phyloP scores from a whole-genome alignment of 768 basidiomycete genomes.

The Fibroporia radiculosa region DNA sequence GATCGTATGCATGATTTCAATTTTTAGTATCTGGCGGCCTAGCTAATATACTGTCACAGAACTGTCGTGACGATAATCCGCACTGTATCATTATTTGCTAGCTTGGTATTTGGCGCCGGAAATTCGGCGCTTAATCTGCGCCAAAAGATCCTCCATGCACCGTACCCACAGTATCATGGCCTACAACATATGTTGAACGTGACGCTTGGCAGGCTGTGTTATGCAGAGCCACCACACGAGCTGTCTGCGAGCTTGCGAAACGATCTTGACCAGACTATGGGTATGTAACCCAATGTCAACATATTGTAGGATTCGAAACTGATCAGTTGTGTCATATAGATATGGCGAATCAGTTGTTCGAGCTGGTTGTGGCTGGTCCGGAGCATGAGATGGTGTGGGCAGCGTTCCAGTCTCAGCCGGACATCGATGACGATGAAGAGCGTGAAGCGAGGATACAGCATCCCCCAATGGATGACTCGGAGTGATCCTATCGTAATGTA shows the following conservation, averaged over 20 bases:
- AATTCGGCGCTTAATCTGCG: conserved; percentile 42
- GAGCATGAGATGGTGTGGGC: conserved; percentile 25
- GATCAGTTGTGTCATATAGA: conserved; percentile 11
- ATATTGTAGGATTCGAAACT: background rate
- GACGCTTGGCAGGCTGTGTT: conserved; percentile 70
- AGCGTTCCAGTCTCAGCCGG: conserved; percentile 16
- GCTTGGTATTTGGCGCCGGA: conserved; percentile 46
- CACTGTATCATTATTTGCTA: conserved; percentile 51
- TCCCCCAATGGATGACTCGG: too few species aligned
- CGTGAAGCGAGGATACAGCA: conserved; percentile 9
- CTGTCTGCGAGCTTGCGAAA: background rate
- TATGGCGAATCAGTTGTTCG: conserved; percentile 21
- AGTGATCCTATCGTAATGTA: too few species aligned
- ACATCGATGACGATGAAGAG: conserved; percentile 13
- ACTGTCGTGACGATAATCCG: conserved; percentile 43
- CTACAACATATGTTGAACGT: conserved; percentile 66
- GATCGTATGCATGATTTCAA: conserved; percentile 27
- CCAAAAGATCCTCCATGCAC: conserved; percentile 48
- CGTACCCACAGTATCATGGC: conserved; percentile 49
- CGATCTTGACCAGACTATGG: conserved; percentile 19
- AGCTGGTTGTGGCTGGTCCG: conserved; percentile 24
- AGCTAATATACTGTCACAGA: conserved; percentile 27
- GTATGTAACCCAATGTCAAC: conserved; percentile 6
- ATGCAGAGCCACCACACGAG: conserved; percentile 31
- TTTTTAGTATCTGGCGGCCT: background rate